Conservation (phyloP, 441 rosid genomes). For the Croton laevigatus region DNA sequence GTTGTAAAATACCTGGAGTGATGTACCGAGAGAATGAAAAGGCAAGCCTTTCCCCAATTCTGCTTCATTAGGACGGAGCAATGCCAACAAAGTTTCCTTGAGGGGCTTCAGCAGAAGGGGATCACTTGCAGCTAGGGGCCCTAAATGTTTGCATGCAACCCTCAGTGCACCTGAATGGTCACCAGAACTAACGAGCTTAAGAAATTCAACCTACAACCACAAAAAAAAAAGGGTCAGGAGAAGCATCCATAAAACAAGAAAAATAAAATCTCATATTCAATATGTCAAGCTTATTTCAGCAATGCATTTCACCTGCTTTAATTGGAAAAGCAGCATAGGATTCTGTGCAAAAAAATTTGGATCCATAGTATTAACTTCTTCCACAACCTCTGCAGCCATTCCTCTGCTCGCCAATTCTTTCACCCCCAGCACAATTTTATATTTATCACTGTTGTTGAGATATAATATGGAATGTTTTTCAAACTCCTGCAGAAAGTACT, state of each 20-base stretch:
- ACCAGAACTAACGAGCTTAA: slow-evolving; percentile 68
- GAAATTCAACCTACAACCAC: slow-evolving; percentile 71
- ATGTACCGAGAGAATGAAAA: slow-evolving; percentile 67
- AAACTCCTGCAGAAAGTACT: slow-evolving; percentile 34
- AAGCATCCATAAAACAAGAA: background rate
- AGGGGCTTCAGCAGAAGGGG: slow-evolving; percentile 64
- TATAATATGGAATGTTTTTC: slow-evolving; percentile 28
- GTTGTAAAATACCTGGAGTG: slow-evolving; percentile 64
- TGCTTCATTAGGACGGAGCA: slow-evolving; percentile 67
- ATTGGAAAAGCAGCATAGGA: slow-evolving; percentile 66
- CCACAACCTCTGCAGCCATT: slow-evolving; percentile 80
- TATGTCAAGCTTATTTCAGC: background rate
- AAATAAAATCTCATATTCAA: background rate
- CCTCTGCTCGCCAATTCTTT: slow-evolving; percentile 81
- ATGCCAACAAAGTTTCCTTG: slow-evolving; percentile 78
- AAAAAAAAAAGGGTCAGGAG: background rate
- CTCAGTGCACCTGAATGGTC: slow-evolving; percentile 75
- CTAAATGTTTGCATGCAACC: slow-evolving; percentile 80
- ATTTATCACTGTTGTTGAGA: slow-evolving; percentile 39
- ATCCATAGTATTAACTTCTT: slow-evolving; percentile 71
- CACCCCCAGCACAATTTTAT: slow-evolving; percentile 66
- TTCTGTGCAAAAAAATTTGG: slow-evolving; percentile 65
- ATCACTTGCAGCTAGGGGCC: slow-evolving; percentile 79
- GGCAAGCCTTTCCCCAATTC: slow-evolving; percentile 57
- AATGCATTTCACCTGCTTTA: slow-evolving; percentile 66